Conservation (phyloP, 2,329 filamentous ascomycete genomes). For the Aureobasidium mangrovei region DNA sequence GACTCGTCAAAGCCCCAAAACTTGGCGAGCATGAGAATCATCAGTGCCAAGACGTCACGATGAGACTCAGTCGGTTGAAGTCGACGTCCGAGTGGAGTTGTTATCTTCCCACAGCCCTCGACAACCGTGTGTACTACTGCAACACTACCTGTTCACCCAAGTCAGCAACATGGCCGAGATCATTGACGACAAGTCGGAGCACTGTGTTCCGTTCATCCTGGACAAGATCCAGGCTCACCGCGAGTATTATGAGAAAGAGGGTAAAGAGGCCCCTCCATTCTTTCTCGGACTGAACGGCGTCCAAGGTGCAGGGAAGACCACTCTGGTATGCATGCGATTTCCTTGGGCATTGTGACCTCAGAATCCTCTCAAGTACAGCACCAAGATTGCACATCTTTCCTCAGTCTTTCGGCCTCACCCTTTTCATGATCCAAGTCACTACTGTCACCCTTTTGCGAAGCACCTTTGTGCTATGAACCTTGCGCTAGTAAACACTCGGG, state of each 20-base stretch:
- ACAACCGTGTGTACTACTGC: neutral
- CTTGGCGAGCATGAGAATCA: neutral
- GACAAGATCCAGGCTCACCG: constrained; percentile 48
- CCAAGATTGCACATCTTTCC: no score
- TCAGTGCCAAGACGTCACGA: constrained; percentile 2
- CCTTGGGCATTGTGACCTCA: no score
- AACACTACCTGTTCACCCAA: no score
- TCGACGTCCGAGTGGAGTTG: neutral
- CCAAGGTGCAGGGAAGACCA: constrained; percentile 89
- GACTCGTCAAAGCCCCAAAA: no score
- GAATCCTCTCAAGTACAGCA: no score
- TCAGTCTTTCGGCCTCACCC: no score
- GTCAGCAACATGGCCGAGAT: constrained; percentile 40
- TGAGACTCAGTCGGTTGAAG: neutral
- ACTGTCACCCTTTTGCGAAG: no score
- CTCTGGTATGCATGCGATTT: constrained; percentile 48
- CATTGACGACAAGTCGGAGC: constrained; percentile 66
- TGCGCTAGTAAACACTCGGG: no score
- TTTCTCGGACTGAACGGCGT: constrained; percentile 85
- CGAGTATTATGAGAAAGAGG: constrained; percentile 28
- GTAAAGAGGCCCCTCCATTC: constrained; percentile 51
- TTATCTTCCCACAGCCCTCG: neutral
- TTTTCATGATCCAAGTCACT: no score
- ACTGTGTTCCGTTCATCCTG: constrained; percentile 71
- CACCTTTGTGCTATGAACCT: no score